These are phyloP conservation scores for Speleostelium caveatum DNA, from an alignment of 78 protist genomes.

Conservation along the genomic window DNA sequence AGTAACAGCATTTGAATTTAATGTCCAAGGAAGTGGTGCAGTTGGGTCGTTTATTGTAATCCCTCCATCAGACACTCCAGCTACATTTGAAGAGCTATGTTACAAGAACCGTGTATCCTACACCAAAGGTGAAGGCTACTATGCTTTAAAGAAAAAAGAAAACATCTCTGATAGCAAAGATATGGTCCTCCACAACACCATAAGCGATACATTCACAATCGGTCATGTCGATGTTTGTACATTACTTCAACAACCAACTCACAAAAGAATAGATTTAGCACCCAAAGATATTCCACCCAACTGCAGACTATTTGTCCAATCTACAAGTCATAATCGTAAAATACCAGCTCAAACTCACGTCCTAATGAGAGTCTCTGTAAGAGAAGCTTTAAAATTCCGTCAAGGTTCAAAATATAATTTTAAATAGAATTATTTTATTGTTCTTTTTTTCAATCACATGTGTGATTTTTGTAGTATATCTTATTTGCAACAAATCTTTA, in stretches of 20 bases:
- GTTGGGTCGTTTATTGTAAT: conserved; percentile 16
- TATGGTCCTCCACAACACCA: conserved; percentile 5
- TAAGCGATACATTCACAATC: conserved; percentile 10
- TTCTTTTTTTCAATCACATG: too few relatives aligned
- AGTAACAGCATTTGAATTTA: neutral
- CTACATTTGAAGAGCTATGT: conserved; percentile 14
- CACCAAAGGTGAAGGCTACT: conserved; percentile 22
- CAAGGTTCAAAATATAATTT: conserved; percentile 25
- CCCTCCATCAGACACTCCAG: neutral
- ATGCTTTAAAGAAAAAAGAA: conserved; percentile 39
- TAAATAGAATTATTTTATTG: too few relatives aligned
- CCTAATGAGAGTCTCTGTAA: conserved; percentile 10
- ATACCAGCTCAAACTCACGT: conserved; percentile 25
- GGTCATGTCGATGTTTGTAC: conserved; percentile 13
- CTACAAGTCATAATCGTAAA: conserved; percentile 23
- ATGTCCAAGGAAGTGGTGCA: conserved; percentile 11
- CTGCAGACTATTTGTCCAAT: conserved; percentile 15
- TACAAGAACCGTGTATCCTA: neutral
- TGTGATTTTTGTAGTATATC: neutral
- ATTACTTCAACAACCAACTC: neutral
- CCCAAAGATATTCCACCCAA: neutral
- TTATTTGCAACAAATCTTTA: neutral
- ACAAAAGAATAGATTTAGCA: neutral
- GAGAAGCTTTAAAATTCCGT: conserved; percentile 13
- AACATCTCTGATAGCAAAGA: conserved; percentile 3